Percentiles rank a stretch among this genome's conserved stretches.
phyloP scores from a whole-genome alignment of 2,329 filamentous ascomycete species.

The Tothia fuscella region DNA sequence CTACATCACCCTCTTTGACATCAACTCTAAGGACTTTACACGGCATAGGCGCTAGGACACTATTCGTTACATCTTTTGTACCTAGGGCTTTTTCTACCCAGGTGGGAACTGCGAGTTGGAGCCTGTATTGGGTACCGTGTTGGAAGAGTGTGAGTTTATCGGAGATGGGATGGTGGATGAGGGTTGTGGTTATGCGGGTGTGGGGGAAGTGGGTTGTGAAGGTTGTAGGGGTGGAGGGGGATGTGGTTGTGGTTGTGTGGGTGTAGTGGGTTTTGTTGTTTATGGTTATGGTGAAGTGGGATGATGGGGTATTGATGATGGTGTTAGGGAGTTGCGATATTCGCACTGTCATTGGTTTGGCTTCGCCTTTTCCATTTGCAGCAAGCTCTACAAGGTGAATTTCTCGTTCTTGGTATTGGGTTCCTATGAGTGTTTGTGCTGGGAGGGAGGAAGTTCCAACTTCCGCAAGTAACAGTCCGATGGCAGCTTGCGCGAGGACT shows the following conservation, averaged over 20 bases:
- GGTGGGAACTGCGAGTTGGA: slow-evolving; percentile 46
- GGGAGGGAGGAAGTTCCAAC: slow-evolving; percentile 2
- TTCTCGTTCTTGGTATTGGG: slow-evolving; percentile 48
- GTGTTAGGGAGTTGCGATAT: slow-evolving; percentile 30
- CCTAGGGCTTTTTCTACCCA: slow-evolving; percentile 88
- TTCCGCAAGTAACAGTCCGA: slow-evolving; percentile 53
- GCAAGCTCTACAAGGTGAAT: slow-evolving; percentile 41
- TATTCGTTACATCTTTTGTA: slow-evolving; percentile 66
- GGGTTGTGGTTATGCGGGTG: slow-evolving; percentile 65
- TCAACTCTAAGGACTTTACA: slow-evolving; percentile 91
- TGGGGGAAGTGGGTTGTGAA: slow-evolving; percentile 70
- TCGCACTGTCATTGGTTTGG: slow-evolving; percentile 31
- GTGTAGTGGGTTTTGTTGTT: slow-evolving; percentile 22
- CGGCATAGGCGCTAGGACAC: slow-evolving; percentile 87
- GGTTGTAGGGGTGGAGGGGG: slow-evolving; percentile 33
- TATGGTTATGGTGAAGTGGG: slow-evolving; percentile 40
- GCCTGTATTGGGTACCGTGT: slow-evolving; percentile 44
- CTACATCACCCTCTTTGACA: slow-evolving; percentile 66
- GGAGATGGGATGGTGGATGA: slow-evolving; percentile 45
- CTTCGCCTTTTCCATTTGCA: slow-evolving; percentile 29
- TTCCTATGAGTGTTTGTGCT: slow-evolving; percentile 10
- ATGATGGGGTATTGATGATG: slow-evolving; percentile 35
- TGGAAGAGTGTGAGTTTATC: slow-evolving; percentile 67
- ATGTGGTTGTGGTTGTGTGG: slow-evolving; percentile 38
- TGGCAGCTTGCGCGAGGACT: slow-evolving; percentile 73